These are phyloP conservation scores for Acer campestre DNA, from an alignment of 345 rosid genomes.

Conservation along the genomic window DNA sequence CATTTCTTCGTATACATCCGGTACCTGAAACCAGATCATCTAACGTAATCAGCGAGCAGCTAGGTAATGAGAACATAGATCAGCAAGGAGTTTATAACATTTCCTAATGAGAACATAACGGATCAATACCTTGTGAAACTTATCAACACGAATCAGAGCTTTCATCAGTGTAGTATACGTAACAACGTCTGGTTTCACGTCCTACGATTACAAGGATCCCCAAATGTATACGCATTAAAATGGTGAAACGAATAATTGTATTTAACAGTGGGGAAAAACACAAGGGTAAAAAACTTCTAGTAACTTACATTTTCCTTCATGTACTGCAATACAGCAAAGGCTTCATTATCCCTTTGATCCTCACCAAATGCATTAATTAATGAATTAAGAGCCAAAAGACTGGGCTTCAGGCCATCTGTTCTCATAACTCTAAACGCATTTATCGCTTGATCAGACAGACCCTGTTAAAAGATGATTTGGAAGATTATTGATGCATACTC, in stretches of 20 bases:
- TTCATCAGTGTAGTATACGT: conserved; percentile 96
- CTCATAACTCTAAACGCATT: conserved; percentile 88
- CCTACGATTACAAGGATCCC: conserved; percentile 52
- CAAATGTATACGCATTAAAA: conserved; percentile 26
- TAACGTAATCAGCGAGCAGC: neutral
- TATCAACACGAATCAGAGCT: conserved; percentile 84
- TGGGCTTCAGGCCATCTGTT: conserved; percentile 83
- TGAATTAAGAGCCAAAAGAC: conserved; percentile 86
- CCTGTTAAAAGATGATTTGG: conserved; percentile 47
- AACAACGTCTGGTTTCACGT: conserved; percentile 87
- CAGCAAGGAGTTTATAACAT: neutral
- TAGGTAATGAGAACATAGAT: neutral
- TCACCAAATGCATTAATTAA: conserved; percentile 94
- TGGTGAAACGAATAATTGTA: conserved; percentile 3
- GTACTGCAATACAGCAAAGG: conserved; percentile 86
- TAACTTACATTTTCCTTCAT: conserved; percentile 86
- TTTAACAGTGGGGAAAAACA: neutral
- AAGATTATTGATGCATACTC: conserved; percentile 5
- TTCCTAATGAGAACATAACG: neutral
- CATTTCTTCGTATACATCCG: conserved; percentile 91
- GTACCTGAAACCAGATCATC: conserved; percentile 59
- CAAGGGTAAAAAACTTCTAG: neutral
- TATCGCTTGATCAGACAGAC: conserved; percentile 88
- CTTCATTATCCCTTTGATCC: conserved; percentile 92
- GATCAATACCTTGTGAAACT: conserved; percentile 67